phyloP scores from a whole-genome alignment of 2,329 filamentous ascomycete genomes.

The Fusarium burgessii region DNA sequence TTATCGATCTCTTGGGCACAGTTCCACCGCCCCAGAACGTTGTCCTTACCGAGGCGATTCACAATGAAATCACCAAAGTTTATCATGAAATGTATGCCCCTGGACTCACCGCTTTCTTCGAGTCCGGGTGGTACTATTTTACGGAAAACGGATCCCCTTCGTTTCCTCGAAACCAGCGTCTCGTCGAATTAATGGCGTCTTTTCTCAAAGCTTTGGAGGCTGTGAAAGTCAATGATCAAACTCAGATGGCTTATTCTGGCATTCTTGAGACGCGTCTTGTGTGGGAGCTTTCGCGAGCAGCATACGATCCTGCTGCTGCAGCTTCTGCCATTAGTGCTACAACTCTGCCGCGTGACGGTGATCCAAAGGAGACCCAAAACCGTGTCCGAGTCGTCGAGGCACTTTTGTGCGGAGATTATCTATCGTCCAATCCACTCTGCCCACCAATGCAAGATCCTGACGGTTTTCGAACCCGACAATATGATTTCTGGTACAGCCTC shows the following conservation, averaged over 20 bases:
- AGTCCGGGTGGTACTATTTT: constrained; percentile 83
- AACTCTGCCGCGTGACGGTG: constrained; percentile 64
- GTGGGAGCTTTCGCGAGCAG: constrained; percentile 69
- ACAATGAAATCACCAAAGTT: constrained; percentile 77
- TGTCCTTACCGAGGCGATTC: constrained; percentile 61
- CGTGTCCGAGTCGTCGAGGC: constrained; percentile 82
- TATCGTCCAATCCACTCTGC: constrained; percentile 68
- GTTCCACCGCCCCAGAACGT: constrained; percentile 67
- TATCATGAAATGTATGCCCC: constrained; percentile 82
- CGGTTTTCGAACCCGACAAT: constrained; percentile 69
- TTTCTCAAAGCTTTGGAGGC: constrained; percentile 69
- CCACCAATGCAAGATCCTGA: constrained; percentile 63
- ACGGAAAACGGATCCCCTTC: constrained; percentile 58
- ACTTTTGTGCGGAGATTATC: constrained; percentile 77
- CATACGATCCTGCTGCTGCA: constrained; percentile 54
- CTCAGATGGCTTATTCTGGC: constrained; percentile 65
- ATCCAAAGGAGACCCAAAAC: constrained; percentile 72
- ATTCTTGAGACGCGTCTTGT: constrained; percentile 69
- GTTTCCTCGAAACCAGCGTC: constrained; percentile 64
- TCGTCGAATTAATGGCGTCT: constrained; percentile 75
- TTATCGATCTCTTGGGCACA: constrained; percentile 72
- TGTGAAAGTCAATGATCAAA: constrained; percentile 62
- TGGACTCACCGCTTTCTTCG: constrained; percentile 80
- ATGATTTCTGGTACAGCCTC: constrained; percentile 86
- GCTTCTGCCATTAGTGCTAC: constrained; percentile 48